phyloP scores from a whole-genome alignment of 2,329 filamentous ascomycete species.

The Aureobasidium leucospermi region DNA sequence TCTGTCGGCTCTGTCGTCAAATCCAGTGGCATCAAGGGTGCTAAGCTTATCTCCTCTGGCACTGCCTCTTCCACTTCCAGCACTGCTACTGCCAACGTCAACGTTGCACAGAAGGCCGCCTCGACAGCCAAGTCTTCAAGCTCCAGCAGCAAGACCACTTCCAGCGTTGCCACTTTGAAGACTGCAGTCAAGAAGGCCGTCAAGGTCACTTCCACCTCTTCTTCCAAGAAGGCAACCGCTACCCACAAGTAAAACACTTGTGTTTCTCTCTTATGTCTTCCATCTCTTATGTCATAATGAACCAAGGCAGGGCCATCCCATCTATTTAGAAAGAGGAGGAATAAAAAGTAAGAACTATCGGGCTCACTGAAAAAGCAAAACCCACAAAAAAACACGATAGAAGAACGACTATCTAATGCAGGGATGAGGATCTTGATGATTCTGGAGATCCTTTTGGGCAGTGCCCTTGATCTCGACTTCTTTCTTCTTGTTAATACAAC shows the following conservation, averaged over 20 bases:
- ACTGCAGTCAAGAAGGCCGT: neutral
- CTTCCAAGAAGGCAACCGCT: neutral
- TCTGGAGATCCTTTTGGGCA: neutral
- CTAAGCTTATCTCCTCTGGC: slow-evolving; percentile 20
- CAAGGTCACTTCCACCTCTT: neutral
- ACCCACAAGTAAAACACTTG: neutral
- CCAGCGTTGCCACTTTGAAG: neutral
- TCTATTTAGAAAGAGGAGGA: neutral
- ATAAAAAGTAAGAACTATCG: neutral
- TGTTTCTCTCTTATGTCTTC: neutral
- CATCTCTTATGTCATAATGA: neutral
- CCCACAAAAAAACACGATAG: neutral
- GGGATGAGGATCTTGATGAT: slow-evolving; percentile 12
- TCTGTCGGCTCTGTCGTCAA: slow-evolving; percentile 18
- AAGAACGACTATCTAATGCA: slow-evolving; percentile 8
- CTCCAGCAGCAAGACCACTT: neutral
- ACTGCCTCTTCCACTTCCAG: slow-evolving; percentile 5
- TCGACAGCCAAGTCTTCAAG: slow-evolving; percentile 2
- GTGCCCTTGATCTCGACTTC: neutral
- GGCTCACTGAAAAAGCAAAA: neutral
- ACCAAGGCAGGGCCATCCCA: neutral
- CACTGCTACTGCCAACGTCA: slow-evolving; percentile 2
- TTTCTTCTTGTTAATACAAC: slow-evolving; percentile 8
- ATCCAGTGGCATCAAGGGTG: slow-evolving; percentile 22
- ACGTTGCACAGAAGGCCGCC: neutral